Evolutionary conservation across 2,329 filamentous ascomycete species (phyloP).

Genomic region (Ceratocystis alfenasii): DNA sequence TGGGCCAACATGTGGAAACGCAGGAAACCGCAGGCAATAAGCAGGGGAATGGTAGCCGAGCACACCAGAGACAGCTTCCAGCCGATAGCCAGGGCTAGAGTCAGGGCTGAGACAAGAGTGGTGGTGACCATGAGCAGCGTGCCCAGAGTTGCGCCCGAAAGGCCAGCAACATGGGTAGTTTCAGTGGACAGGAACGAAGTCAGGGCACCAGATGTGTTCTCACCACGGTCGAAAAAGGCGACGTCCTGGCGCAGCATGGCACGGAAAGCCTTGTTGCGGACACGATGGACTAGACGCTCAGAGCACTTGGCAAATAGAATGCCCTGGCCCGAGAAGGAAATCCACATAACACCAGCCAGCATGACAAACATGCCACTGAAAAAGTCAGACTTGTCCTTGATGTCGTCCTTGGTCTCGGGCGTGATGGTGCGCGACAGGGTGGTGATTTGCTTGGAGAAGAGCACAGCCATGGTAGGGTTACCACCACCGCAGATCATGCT

Average conservation of each 20-base stretch:
- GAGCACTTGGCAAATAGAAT: constrained; percentile 71
- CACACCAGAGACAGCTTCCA: constrained; percentile 85
- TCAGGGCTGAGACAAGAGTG: constrained; percentile 63
- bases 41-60: constrained; percentile 62
- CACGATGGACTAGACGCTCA: constrained; percentile 72
- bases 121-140: constrained; percentile 71
- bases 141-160: constrained; percentile 77
- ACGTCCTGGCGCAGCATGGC: constrained; percentile 88
- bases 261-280: constrained; percentile 71
- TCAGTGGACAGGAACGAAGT: constrained; percentile 83
- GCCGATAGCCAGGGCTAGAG: constrained; percentile 59
- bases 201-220: constrained; percentile 78
- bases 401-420: constrained; percentile 38
- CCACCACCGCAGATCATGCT: constrained; percentile 68
- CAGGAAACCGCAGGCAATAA: constrained; percentile 73
- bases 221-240: constrained; percentile 76
- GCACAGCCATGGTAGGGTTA: constrained; percentile 60
- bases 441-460: constrained; percentile 81
- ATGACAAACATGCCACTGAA: constrained; percentile 86
- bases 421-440: constrained; percentile 48
- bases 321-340: constrained; percentile 58
- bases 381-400: constrained; percentile 64
- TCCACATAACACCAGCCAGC: constrained; percentile 60
- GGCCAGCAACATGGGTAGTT: constrained; percentile 75
- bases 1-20: constrained; percentile 73